Evolutionary conservation across 2,329 filamentous ascomycete species (phyloP).

Genomic region (Penicillium thymicola): DNA sequence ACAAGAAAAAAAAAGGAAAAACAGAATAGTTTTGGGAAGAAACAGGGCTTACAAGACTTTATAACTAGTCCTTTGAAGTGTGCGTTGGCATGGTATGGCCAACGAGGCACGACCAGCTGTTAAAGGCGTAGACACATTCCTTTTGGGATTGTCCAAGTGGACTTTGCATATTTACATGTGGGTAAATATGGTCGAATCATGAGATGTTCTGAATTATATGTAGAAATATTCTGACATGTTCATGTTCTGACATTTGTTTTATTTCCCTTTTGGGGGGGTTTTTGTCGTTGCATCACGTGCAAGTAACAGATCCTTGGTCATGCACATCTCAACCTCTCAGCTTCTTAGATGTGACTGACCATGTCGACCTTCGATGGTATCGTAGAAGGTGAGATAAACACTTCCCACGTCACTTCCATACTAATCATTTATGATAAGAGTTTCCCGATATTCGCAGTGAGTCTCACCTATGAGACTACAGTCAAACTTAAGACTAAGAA

Average conservation of each 20-base stretch:
- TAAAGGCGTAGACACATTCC: not conserved
- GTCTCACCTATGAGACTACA: constrained; percentile 13
- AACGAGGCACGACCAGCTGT: constrained; percentile 4
- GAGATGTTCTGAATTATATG: not conserved
- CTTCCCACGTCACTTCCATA: not conserved
- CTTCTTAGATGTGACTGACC: not conserved
- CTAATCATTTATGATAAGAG: constrained; percentile 46
- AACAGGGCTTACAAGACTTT: not conserved
- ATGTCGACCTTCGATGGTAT: constrained; percentile 37
- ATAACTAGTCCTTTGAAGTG: not conserved
- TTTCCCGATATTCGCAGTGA: constrained; percentile 73
- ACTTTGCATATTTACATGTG: not conserved
- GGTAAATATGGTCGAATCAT: not conserved
- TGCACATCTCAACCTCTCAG: not conserved
- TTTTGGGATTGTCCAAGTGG: not conserved
- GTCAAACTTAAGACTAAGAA: constrained; percentile 6
- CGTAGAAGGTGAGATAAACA: constrained; percentile 23
- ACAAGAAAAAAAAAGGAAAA: not conserved
- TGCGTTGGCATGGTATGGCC: constrained; percentile 11
- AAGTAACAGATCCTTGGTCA: not conserved
- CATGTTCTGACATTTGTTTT: not conserved
- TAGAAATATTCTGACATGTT: too few species aligned
- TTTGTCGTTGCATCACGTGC: constrained; percentile 4
- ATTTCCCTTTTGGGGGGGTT: not conserved
- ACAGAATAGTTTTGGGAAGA: not conserved